Base-by-base conservation (phyloP, 2,329 filamentous ascomycete genomes). In the Chaetomium olivaceum region DNA sequence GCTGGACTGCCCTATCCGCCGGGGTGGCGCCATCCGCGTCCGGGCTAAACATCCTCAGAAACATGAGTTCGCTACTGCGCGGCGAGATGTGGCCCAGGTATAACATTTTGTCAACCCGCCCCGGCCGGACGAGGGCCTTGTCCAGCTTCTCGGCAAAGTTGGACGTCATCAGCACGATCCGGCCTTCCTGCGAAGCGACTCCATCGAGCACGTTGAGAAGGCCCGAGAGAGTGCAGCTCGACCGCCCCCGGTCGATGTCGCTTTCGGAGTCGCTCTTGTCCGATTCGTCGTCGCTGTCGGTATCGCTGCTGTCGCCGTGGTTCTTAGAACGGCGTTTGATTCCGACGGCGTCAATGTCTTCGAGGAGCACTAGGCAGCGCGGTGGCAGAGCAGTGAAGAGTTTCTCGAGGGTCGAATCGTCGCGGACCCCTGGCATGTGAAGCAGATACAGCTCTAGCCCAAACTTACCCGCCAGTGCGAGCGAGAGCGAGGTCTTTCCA, bases 361-460 rank as follows among this genome's bases (percentile, higher is more conserved):
- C 84, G 12, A 87, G 74, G 0, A 87, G 75, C 4, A 87, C 79
- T 48, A 87, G 80, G 64, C 76, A 77, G 8, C 72, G 71, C 8
- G 72, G 72, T 3, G 76, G 75, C 4, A 77, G 72, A 50, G 71
- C 66, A 0, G 72, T 73, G 59, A 79, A 79, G 1, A 78, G 71
- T 21, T 67, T 70, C 23, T 76, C 75, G 19, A 79, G 69, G 3
- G 72, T 66, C 1, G 54, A 63, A 56, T 78, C 77, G 27, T 70
- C 68, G 1, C 61, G 50, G 5, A 78, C 67, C 25, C 69, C 73
- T 69, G 87, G 89, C 21, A 92, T 81, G 70, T 91, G 91, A 21
- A 92, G 75, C 71, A 92, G 87, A 54, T 89, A 90, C 71, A 92
- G 89, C 72, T 91, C 89, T 71, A 91, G 91, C 69, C 91, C 87